Base-by-base conservation (phyloP, 352 stramenopile species). In the Thraustotheca clavata region DNA sequence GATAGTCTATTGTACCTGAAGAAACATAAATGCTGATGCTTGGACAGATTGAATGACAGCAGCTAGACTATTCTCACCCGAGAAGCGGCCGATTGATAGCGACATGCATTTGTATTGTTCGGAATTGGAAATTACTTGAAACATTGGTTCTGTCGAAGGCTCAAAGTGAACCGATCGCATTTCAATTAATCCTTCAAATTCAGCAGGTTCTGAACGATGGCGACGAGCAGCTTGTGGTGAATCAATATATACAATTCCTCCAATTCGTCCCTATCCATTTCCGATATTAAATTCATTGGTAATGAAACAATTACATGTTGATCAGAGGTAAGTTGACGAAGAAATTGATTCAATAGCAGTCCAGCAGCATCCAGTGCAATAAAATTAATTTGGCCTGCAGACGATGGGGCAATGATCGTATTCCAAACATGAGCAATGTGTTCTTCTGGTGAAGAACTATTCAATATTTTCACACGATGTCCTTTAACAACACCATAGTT, bases 31-130 rank as follows among this genome's bases (percentile, higher is more conserved):
- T 14, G 86, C 81, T 9, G 86, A 93, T 24, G 80, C 90, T 67
- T 94, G 86, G 16, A 94, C 84, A 9, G 86, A 91, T 40, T 93
- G 83, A 0, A 94, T 76, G 0, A 85, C 89, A 77, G 80, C 91
- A 66, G 91, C 82, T 14, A 52, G 24, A 20, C 76, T 78, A 52
- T 91, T 90, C 49, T 90, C 82, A 3, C 79, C 74, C 12, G 79
- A 83, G 14, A 78, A 84, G 22, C 83, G 77, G 33, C 86, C 86
- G 8, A 93, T 79, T 0, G 86, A 94, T 18, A 94, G 63, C 4
- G 86, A 91, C 38, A 80, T 75, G 49, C 86, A 94, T 6, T 80
- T 79, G 11, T 91, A 72, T 5, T 80, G 75, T 12, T 88, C 88
- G 3, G 79, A 88, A 8, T 80, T 87, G 3, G 69, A 76, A 62